These are phyloP conservation scores for Geotrichum bryndzae DNA, from an alignment of 1,139 yeast genomes.

Conservation along the genomic window DNA sequence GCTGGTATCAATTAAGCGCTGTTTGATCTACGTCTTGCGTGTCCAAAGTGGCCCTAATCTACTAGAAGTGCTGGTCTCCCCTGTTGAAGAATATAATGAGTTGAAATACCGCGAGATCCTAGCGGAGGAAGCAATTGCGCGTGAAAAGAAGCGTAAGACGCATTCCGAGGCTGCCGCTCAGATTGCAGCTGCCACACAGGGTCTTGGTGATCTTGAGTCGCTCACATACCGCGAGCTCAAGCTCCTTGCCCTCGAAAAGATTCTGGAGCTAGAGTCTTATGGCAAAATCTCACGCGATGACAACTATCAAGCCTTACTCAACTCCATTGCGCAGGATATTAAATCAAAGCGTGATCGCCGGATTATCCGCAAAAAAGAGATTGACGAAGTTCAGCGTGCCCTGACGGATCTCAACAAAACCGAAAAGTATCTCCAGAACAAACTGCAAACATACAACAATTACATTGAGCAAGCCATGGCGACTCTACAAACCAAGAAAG, in stretches of 20 bases:
- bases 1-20: conserved; percentile 74
- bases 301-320: conserved; percentile 71
- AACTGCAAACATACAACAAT: conserved; percentile 58
- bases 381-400: conserved; percentile 55
- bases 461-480: conserved; percentile 64
- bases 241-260: conserved; percentile 64
- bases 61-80: conserved; percentile 66
- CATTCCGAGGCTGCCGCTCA: background rate
- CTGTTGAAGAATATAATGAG: conserved; percentile 66
- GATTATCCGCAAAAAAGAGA: conserved; percentile 53
- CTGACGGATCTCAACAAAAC: conserved; percentile 55
- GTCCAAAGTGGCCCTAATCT: conserved; percentile 71
- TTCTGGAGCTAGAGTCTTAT: conserved; percentile 66
- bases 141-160: conserved; percentile 13
- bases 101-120: conserved; percentile 52
- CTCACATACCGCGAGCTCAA: conserved; percentile 72
- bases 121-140: conserved; percentile 39
- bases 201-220: conserved; percentile 48
- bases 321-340: conserved; percentile 81
- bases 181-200: conserved; percentile 26
- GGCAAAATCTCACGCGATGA: conserved; percentile 62
- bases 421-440: conserved; percentile 53
- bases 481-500: conserved; percentile 52
- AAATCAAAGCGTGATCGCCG: conserved; percentile 71
- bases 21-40: conserved; percentile 70